A percentile compares a stretch with the other conserved stretches of the same genome.
These are phyloP conservation scores for Talaromyces sp. DNA, from an alignment of 2,329 filamentous ascomycete genomes.

Conservation along the genomic window DNA sequence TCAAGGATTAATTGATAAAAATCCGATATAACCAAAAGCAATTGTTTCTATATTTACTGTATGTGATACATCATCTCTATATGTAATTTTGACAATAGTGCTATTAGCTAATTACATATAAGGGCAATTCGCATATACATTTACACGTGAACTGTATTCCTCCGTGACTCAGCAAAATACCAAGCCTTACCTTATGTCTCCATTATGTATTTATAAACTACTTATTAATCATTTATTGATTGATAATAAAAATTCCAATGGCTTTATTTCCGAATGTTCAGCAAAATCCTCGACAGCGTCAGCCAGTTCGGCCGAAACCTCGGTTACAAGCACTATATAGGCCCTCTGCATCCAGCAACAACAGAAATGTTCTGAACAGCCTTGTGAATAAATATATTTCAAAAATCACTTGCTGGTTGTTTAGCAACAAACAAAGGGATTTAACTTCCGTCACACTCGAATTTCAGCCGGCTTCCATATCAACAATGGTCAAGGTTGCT, in stretches of 20 bases:
- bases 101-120: too few relatives aligned
- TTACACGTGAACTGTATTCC: background rate
- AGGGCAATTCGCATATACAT: too few relatives aligned
- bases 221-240: background rate
- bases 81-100: too few relatives aligned
- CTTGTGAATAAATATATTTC: too few relatives aligned
- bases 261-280: background rate
- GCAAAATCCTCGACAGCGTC: background rate
- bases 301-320: background rate
- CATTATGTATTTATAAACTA: background rate
- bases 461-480: background rate
- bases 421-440: too few relatives aligned
- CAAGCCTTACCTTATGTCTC: background rate
- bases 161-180: background rate
- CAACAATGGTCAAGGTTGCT: constrained; percentile 37
- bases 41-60: too few relatives aligned
- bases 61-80: too few relatives aligned
- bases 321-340: background rate
- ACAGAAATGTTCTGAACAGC: background rate
- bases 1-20: too few relatives aligned
- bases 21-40: too few relatives aligned
- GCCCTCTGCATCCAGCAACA: background rate
- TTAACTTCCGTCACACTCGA: too few relatives aligned
- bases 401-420: background rate
- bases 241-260: background rate